These are phyloP conservation scores for Cutaneotrichosporon arboriforme DNA, from an alignment of 1,284 basidiomycete species.

Conservation along the genomic window DNA sequence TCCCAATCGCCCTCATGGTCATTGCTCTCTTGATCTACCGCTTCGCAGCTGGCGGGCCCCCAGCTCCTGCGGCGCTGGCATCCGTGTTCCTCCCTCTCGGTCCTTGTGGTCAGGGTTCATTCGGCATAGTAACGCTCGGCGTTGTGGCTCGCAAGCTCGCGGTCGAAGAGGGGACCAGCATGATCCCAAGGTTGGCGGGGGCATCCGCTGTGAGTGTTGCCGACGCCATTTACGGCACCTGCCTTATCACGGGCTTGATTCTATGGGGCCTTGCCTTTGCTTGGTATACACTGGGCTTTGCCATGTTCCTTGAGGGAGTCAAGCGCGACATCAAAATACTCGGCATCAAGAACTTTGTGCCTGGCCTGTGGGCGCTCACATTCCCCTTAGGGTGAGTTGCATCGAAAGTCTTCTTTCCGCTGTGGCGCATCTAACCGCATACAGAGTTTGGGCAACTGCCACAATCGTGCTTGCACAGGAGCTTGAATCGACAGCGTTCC, in stretches of 20 bases:
- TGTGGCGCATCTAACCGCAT: conserved; percentile 19
- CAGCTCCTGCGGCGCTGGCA: conserved; percentile 53
- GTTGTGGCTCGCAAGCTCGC: conserved; percentile 50
- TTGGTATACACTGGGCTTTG: conserved; percentile 48
- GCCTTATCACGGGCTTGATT: conserved; percentile 39
- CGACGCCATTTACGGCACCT: conserved; percentile 49
- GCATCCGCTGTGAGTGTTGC: conserved; percentile 31
- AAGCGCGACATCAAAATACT: conserved; percentile 20
- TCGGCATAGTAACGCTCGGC: conserved; percentile 56
- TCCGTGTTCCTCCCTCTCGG: conserved; percentile 59
- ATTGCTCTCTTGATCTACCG: conserved; percentile 57
- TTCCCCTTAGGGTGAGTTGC: conserved; percentile 35
- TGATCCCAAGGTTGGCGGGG: conserved; percentile 36
- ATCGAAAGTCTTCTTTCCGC: conserved; percentile 2
- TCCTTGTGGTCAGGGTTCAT: conserved; percentile 59
- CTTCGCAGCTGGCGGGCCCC: conserved; percentile 47
- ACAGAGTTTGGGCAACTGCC: conserved; percentile 58
- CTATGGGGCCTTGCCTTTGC: conserved; percentile 51
- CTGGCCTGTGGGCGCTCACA: conserved; percentile 45
- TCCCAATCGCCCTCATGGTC: conserved; percentile 54
- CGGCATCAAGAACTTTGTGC: conserved; percentile 23
- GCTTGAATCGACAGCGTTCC: conserved; percentile 55
- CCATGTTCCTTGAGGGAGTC: conserved; percentile 30
- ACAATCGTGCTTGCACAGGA: conserved; percentile 55
- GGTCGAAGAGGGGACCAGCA: conserved; percentile 36